Evolutionary conservation across 2,329 filamentous ascomycete genomes (phyloP).

Genomic region (Xylaria sp.): DNA sequence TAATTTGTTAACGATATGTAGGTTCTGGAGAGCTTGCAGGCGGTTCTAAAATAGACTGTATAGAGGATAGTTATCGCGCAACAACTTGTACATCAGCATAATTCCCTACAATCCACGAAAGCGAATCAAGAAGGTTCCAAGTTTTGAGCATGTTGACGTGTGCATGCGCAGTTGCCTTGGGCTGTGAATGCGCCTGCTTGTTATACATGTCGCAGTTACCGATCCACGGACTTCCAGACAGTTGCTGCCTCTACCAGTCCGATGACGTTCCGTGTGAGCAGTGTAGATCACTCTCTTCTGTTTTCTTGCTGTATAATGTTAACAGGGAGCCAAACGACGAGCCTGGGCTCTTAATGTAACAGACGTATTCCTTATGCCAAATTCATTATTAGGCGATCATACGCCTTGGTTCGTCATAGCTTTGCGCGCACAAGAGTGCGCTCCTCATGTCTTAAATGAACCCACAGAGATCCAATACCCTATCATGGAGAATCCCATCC

Average conservation of each 20-base stretch:
- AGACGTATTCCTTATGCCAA: slow-evolving; percentile 28
- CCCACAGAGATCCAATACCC: not conserved
- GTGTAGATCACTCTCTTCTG: slow-evolving; percentile 1
- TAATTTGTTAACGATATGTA: slow-evolving; percentile 57
- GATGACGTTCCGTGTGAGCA: not conserved
- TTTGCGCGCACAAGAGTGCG: slow-evolving; percentile 22
- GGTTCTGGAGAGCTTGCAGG: slow-evolving; percentile 87
- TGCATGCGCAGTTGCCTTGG: slow-evolving; percentile 38
- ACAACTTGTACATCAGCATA: slow-evolving; percentile 54
- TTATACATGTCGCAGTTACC: slow-evolving; percentile 26
- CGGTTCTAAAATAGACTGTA: slow-evolving; percentile 78
- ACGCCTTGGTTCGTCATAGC: slow-evolving; percentile 22
- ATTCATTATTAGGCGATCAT: not conserved
- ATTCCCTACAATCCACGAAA: slow-evolving; percentile 47
- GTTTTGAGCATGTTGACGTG: slow-evolving; percentile 42
- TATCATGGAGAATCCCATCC: slow-evolving; percentile 38
- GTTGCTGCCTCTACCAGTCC: slow-evolving; percentile 11
- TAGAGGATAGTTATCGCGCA: slow-evolving; percentile 55
- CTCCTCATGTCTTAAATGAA: slow-evolving; percentile 24
- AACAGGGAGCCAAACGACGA: not conserved
- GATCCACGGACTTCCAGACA: not conserved
- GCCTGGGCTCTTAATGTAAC: slow-evolving; percentile 7
- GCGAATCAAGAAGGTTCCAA: slow-evolving; percentile 46
- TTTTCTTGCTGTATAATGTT: not conserved
- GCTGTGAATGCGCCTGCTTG: slow-evolving; percentile 35